These are phyloP conservation scores for Hirsutella rhossiliensis DNA, from an alignment of 2,329 filamentous ascomycete species.

Conservation along the genomic window DNA sequence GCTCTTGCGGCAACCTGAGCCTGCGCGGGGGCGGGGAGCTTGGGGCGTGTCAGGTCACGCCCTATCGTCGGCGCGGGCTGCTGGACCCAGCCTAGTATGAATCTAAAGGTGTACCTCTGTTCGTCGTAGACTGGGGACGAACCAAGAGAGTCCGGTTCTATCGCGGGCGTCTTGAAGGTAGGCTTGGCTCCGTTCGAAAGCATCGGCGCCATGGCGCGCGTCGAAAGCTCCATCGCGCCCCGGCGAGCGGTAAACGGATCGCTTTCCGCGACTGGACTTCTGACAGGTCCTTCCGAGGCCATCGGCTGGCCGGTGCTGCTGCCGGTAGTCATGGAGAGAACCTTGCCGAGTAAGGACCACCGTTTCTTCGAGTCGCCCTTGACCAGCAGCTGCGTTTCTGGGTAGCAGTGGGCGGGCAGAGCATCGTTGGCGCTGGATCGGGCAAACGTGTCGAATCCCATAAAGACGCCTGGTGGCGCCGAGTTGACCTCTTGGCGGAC, in stretches of 20 bases:
- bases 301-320: constrained; percentile 1
- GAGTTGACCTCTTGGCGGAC: constrained; percentile 60
- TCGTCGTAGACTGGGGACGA: constrained; percentile 43
- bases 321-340: constrained; percentile 32
- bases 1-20: constrained; percentile 35
- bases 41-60: constrained; percentile 53
- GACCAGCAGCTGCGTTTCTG: constrained; percentile 12
- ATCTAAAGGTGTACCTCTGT: constrained; percentile 58
- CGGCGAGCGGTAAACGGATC: constrained; percentile 22
- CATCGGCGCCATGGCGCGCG: not conserved
- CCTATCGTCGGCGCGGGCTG: constrained; percentile 43
- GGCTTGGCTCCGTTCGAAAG: constrained; percentile 7
- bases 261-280: not conserved
- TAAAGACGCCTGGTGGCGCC: constrained; percentile 33
- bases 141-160: constrained; percentile 40
- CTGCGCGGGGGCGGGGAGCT: constrained; percentile 61
- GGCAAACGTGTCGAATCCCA: constrained; percentile 37
- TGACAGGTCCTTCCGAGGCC: not conserved
- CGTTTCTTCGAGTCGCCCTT: constrained; percentile 39
- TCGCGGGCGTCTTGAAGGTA: constrained; percentile 22
- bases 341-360: constrained; percentile 53
- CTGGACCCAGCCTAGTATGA: constrained; percentile 55
- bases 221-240: constrained; percentile 29
- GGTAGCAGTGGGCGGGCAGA: constrained; percentile 11
- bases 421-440: constrained; percentile 13